phyloP scores from a whole-genome alignment of 495 filamentous ascomycete genomes.

The Aspergillus saccharolyticus region DNA sequence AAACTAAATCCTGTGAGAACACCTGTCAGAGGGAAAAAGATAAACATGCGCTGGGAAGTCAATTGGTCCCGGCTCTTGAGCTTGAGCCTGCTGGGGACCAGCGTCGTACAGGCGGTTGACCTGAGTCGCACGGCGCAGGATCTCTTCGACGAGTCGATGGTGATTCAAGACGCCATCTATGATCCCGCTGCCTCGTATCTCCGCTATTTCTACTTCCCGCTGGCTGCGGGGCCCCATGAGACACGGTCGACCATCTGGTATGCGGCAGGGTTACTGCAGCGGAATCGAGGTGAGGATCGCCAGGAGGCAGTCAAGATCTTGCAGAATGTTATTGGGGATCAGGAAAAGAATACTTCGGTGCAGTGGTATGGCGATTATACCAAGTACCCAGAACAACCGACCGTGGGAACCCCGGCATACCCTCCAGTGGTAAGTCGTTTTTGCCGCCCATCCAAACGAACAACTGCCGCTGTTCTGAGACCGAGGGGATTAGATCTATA shows the following conservation, averaged over 20 bases:
- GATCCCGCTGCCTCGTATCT: constrained; percentile 12
- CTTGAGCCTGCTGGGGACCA: constrained; percentile 3
- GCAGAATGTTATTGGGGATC: constrained; percentile 34
- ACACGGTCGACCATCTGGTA: constrained; percentile 37
- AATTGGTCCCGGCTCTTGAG: background rate
- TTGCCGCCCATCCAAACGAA: no score
- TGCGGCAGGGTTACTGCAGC: constrained; percentile 32
- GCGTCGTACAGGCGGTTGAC: background rate
- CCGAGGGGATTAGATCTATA: constrained; percentile 29
- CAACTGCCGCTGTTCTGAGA: no score
- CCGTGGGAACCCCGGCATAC: constrained; percentile 32
- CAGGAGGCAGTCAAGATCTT: constrained; percentile 33
- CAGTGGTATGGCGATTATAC: constrained; percentile 41
- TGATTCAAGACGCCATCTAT: constrained; percentile 21
- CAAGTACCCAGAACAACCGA: constrained; percentile 34
- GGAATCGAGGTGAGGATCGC: constrained; percentile 33
- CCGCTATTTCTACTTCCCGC: constrained; percentile 24
- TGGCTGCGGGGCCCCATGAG: constrained; percentile 26
- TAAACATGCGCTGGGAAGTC: background rate
- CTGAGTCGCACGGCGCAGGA: constrained; percentile 1
- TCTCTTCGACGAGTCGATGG: constrained; percentile 29
- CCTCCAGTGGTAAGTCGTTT: constrained; percentile 9
- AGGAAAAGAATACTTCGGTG: constrained; percentile 30
- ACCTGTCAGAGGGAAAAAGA: background rate
- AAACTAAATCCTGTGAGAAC: background rate